These are phyloP conservation scores for Penicillium sp. DNA, from an alignment of 2,329 filamentous ascomycete genomes.

Conservation along the genomic window DNA sequence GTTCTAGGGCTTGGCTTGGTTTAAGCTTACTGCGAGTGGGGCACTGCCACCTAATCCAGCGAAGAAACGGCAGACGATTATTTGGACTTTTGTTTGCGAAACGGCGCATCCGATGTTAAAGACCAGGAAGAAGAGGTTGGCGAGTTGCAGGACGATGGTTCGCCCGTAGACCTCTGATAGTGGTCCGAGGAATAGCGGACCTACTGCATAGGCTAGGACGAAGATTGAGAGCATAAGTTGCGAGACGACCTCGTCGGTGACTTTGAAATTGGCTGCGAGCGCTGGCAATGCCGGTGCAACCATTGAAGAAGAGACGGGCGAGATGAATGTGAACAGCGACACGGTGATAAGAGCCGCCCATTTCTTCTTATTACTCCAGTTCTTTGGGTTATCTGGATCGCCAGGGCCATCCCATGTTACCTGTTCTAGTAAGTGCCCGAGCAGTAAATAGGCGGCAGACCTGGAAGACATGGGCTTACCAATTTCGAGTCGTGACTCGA, in stretches of 20 bases:
- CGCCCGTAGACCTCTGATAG: slow-evolving; percentile 57
- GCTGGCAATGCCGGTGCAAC: slow-evolving; percentile 50
- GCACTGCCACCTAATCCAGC: slow-evolving; percentile 58
- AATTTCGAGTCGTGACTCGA: slow-evolving; percentile 26
- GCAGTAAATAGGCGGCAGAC: too few relatives aligned
- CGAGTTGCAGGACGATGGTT: slow-evolving; percentile 51
- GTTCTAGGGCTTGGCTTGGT: slow-evolving; percentile 17
- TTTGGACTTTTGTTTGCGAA: slow-evolving; percentile 50
- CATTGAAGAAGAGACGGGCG: slow-evolving; percentile 62
- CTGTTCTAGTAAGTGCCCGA: slow-evolving; percentile 20
- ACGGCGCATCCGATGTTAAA: slow-evolving; percentile 61
- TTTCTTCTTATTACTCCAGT: slow-evolving; percentile 56
- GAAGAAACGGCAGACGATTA: slow-evolving; percentile 58
- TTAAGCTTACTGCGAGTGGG: slow-evolving; percentile 46
- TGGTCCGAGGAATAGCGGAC: slow-evolving; percentile 51
- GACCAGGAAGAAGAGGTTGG: slow-evolving; percentile 54
- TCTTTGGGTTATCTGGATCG: slow-evolving; percentile 47
- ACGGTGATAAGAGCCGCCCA: slow-evolving; percentile 56
- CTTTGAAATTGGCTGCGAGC: slow-evolving; percentile 54
- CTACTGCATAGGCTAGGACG: slow-evolving; percentile 53
- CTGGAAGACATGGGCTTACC: slow-evolving; percentile 16
- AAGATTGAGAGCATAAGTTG: slow-evolving; percentile 55
- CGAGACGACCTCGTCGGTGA: slow-evolving; percentile 45
- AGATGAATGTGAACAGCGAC: slow-evolving; percentile 58
- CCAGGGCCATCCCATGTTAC: slow-evolving; percentile 53